These are phyloP conservation scores for Aspergillus chevalieri DNA, from an alignment of 2,329 filamentous ascomycete genomes.

Conservation along the genomic window DNA sequence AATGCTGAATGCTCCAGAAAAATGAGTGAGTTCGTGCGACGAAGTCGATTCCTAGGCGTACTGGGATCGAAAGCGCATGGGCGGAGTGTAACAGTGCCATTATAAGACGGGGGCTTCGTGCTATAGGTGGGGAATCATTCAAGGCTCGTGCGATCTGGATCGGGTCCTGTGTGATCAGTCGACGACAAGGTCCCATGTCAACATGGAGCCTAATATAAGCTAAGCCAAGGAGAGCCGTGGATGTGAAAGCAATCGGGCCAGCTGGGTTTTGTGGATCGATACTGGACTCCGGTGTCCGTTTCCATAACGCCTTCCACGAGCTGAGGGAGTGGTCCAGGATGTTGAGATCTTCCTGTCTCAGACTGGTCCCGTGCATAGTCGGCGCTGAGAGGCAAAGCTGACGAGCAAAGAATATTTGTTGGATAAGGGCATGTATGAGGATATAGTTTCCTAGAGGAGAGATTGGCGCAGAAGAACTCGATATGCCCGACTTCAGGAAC, in stretches of 20 bases:
- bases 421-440: conserved; percentile 49
- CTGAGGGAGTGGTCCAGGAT: conserved; percentile 43
- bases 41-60: conserved; percentile 49
- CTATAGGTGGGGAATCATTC: conserved; percentile 37
- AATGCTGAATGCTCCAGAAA: conserved; percentile 52
- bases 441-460: conserved; percentile 51
- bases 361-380: conserved; percentile 35
- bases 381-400: conserved; percentile 43
- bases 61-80: conserved; percentile 50
- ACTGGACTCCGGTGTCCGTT: conserved; percentile 47
- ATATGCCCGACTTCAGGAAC: conserved; percentile 34
- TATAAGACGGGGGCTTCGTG: conserved; percentile 42
- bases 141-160: conserved; percentile 42
- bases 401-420: conserved; percentile 49
- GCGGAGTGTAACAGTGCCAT: conserved; percentile 49
- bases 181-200: conserved; percentile 42
- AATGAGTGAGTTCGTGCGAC: conserved; percentile 50
- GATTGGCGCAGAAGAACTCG: conserved; percentile 30
- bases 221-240: conserved; percentile 42
- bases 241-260: conserved; percentile 50
- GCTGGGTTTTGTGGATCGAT: conserved; percentile 50
- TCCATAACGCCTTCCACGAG: conserved; percentile 50
- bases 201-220: conserved; percentile 45
- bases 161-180: conserved; percentile 44
- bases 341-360: conserved; percentile 40